Percentiles rank a stretch among this genome's conserved stretches.
phyloP scores from a whole-genome alignment of 345 rosid genomes.

The Citrus maxima region DNA sequence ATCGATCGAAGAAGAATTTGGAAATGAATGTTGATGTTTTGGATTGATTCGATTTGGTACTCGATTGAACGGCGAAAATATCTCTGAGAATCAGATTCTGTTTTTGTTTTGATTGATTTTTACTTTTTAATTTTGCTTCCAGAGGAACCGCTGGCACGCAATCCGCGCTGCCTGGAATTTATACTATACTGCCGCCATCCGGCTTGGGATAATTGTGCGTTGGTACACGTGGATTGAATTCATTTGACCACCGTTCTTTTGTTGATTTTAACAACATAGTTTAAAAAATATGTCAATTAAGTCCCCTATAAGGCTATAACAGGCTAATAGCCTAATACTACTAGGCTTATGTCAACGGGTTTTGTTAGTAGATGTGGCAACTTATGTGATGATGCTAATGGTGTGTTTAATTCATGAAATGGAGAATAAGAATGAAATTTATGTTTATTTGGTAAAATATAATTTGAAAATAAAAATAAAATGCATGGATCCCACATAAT shows the following conservation, averaged over 20 bases:
- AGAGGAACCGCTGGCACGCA: background rate
- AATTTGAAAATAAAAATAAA: no score
- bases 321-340: no score
- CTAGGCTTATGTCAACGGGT: no score
- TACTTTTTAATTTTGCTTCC: no score
- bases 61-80: background rate
- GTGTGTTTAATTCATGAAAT: no score
- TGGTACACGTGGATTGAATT: background rate
- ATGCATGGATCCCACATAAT: no score
- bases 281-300: no score
- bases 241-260: background rate
- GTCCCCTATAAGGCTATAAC: no score
- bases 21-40: background rate
- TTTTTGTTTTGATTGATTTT: background rate
- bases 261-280: no score
- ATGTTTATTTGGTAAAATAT: no score
- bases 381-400: no score
- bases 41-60: background rate
- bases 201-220: background rate
- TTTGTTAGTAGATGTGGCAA: no score
- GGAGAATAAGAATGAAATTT: fast-evolving
- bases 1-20: background rate
- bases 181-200: background rate
- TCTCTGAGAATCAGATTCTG: constrained; percentile 6
- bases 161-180: background rate